Base-by-base conservation (phyloP, 768 basidiomycete genomes). In the Kwoniella sp. region DNA sequence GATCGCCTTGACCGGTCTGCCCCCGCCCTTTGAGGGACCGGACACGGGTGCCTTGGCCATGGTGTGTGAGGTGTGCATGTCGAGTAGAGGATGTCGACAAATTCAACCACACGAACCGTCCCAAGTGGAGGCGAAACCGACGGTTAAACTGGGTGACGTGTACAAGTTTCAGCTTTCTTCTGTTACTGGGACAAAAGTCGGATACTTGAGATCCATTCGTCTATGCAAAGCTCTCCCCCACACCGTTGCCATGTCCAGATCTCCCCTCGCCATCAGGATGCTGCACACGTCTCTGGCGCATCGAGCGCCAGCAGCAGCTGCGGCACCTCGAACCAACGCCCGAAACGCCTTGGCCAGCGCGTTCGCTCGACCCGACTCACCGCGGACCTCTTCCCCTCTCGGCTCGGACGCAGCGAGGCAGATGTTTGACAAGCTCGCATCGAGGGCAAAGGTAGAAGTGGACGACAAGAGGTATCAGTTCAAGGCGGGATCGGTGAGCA, bases 1-100 rank as follows among this genome's bases (percentile, higher is more conserved):
- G 25, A 66, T 66, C 12, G 46, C 37, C 27, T 54, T 54, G 2
- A 46, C 17, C 17, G 44, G 52, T 34, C 52, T 46, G 1, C 41
- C 45, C 25, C 25, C n/a, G 27, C 34, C 34, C n/a, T 33, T 46
- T 15, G 52, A 54, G 15, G 52, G 45, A 17, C 52, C 45, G 8
- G 52, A 44, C 34, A 45, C 42, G 20, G 50, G 34, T 40, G 39
- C 45, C 42, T 54, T 54, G 0, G 52, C 20, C 52, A 54, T 54
- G 8, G 22, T 31, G 25, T n/a, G 47, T 14, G 41, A 3, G 15
- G 14, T 19, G 15, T 25, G 40, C n/a, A n/a, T n/a, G n/a, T n/a
- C n/a, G n/a, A n/a, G n/a, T n/a, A n/a, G n/a, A n/a, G n/a, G n/a
- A n/a, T n/a, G n/a, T n/a, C n/a, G n/a, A n/a, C n/a, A n/a, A n/a